Percentiles rank a stretch among this genome's conserved stretches.
These are phyloP conservation scores for Huntiella decipiens DNA, from an alignment of 2,329 filamentous ascomycete species.

Conservation along the genomic window DNA sequence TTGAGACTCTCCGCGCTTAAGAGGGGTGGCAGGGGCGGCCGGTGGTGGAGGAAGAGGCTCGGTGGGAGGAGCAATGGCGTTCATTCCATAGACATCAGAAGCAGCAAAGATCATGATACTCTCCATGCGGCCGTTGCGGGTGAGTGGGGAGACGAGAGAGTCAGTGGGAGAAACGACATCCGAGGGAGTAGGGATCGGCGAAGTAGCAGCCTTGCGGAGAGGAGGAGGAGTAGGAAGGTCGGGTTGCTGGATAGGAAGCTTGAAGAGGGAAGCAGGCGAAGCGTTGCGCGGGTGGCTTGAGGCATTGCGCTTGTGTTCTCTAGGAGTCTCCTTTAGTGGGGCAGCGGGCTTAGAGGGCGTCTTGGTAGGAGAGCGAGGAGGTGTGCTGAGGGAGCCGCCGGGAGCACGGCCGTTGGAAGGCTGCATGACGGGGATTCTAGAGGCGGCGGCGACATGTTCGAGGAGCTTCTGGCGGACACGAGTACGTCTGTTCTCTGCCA, in stretches of 20 bases:
- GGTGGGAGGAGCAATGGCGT: constrained; percentile 41
- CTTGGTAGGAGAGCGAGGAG: constrained; percentile 40
- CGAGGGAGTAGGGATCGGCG: constrained; percentile 8
- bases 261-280: constrained; percentile 15
- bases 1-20: constrained; percentile 18
- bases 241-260: constrained; percentile 22
- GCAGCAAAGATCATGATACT: constrained; percentile 52
- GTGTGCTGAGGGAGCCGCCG: constrained; percentile 30
- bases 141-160: background rate
- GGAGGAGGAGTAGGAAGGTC: constrained; percentile 23
- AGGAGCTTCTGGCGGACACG: constrained; percentile 62
- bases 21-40: constrained; percentile 30
- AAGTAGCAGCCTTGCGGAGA: constrained; percentile 12
- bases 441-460: constrained; percentile 59
- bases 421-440: constrained; percentile 26
- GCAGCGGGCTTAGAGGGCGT: constrained; percentile 31
- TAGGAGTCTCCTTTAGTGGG: constrained; percentile 16
- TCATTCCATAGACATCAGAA: constrained; percentile 44
- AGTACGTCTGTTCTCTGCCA: constrained; percentile 57
- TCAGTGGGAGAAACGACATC: constrained; percentile 11
- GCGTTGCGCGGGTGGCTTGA: constrained; percentile 32
- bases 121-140: constrained; percentile 29
- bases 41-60: background rate
- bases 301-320: constrained; percentile 20
- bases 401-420: constrained; percentile 22